Percentiles rank a stretch among this genome's conserved stretches.
phyloP scores from a whole-genome alignment of 176 grass and related monocot genomes.

The Eremochloa ophiuroides region DNA sequence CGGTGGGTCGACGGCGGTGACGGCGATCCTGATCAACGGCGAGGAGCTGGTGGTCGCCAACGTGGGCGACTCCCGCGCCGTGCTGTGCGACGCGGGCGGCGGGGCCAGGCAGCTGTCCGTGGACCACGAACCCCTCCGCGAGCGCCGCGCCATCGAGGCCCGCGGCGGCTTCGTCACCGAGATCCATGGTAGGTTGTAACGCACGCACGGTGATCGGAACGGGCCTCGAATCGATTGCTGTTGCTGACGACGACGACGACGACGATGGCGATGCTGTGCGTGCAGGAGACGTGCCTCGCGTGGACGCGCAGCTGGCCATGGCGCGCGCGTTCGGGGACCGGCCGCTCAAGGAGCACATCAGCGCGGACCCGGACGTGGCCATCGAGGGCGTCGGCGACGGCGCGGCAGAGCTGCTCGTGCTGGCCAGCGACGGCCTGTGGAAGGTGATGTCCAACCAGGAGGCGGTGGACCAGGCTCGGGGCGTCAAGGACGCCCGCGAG shows the following conservation, averaged over 20 bases:
- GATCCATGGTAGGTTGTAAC: background rate
- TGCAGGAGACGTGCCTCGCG: constrained; percentile 52
- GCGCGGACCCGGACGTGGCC: constrained; percentile 47
- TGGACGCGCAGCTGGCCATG: constrained; percentile 66
- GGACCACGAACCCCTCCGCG: constrained; percentile 59
- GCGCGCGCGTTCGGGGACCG: constrained; percentile 56
- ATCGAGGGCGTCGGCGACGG: constrained; percentile 42
- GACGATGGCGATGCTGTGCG: too few relatives aligned
- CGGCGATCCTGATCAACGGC: constrained; percentile 49
- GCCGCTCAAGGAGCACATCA: constrained; percentile 63
- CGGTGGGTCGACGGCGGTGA: constrained; percentile 34
- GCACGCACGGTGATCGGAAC: background rate
- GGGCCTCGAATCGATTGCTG: background rate
- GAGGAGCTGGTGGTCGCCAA: constrained; percentile 48
- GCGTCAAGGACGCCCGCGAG: constrained; percentile 10
- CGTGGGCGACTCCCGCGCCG: constrained; percentile 57
- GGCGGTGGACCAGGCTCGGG: constrained; percentile 32
- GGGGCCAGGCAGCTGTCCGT: constrained; percentile 48
- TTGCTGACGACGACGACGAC: background rate
- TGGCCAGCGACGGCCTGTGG: constrained; percentile 71
- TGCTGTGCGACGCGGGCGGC: constrained; percentile 37
- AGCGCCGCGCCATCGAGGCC: constrained; percentile 41
- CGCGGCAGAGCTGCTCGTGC: constrained; percentile 38
- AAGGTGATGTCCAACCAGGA: constrained; percentile 67
- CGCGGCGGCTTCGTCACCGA: constrained; percentile 46